Conservation (phyloP, 2,329 filamentous ascomycete genomes). For the Arthrobotrys entomopaga region DNA sequence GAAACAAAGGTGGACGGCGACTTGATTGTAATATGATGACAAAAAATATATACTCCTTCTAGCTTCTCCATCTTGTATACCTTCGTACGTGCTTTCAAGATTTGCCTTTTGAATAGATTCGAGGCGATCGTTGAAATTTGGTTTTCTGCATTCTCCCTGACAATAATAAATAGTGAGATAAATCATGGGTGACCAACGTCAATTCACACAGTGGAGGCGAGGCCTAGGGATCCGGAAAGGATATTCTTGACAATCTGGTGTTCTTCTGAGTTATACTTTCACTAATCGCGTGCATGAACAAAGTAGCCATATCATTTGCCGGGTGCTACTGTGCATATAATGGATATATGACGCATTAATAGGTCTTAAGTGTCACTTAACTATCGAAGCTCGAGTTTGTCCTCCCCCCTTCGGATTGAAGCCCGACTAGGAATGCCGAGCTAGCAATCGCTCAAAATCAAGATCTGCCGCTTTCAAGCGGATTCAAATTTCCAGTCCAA, state of each 20-base stretch:
- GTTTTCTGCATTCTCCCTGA: not conserved
- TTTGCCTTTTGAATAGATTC: no score
- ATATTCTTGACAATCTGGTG: no score
- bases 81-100: no score
- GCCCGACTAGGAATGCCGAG: conserved; percentile 17
- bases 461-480: conserved; percentile 29
- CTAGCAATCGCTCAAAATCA: conserved; percentile 19
- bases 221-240: no score
- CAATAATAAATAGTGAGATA: conserved; percentile 3
- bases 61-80: not conserved
- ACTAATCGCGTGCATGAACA: not conserved
- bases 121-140: no score
- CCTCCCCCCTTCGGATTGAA: not conserved
- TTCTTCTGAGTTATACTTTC: no score
- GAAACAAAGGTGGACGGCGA: conserved; percentile 37
- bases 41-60: conserved; percentile 21
- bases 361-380: conserved; percentile 14
- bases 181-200: no score
- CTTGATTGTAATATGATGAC: conserved; percentile 36
- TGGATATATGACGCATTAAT: conserved; percentile 36
- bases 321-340: conserved; percentile 11
- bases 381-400: conserved; percentile 1
- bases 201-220: no score
- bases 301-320: conserved; percentile 35
- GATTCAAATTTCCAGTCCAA: conserved; percentile 16